Base-by-base conservation (phyloP, 208 protist species). In the Herpetomonas samuelpessoai region DNA sequence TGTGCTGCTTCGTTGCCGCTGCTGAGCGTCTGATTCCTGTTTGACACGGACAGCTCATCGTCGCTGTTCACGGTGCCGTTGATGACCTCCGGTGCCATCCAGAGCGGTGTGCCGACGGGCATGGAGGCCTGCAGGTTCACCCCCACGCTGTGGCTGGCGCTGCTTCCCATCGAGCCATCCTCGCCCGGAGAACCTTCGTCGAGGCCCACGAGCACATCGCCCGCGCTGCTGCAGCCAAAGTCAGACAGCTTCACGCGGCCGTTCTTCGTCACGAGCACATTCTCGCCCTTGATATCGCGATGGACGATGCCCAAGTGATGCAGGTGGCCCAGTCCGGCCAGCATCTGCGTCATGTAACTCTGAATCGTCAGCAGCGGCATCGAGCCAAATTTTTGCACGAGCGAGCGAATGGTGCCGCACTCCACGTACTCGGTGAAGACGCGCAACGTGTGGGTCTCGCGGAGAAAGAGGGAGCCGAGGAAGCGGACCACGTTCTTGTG, bases 391-490 rank as follows among this genome's bases (percentile, higher is more conserved):
- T 76, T 63, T 22, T 79, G 65, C 44, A 91, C 74, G 44, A 90
- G 63, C 1, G 63, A 71, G 47, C 52, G 55, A 9, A 93, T 70
- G 10, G 84, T 85, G 28, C 87, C 87, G 47, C 87, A 85, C 59
- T 86, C 77, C 16, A 93, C 74, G 67, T 82, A 93, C 66, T 93
- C 87, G 0, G 80, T 82, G 70, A 93, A 85, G 28, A 93, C 65
- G 54, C 69, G 70, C 45, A 93, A 45, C 30, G 87, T 67, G 10
- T 59, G 55, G 49, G 72, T 77, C 28, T 31, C 57, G 19, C 70
- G 45, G 35, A 71, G 48, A 19, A 73, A 76, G 30, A 62, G 48
- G 53, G 72, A 84, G 52, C 86, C 86, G 51, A 89, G 71, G 60
- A 82, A 93, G 49, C 75, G 74, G 21, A 91, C 76, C 45, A 93